Percentiles rank a stretch among this genome's conserved stretches.
These are phyloP conservation scores for Cutaneotrichosporon sp. DNA, from an alignment of 1,284 basidiomycete species.

Conservation along the genomic window DNA sequence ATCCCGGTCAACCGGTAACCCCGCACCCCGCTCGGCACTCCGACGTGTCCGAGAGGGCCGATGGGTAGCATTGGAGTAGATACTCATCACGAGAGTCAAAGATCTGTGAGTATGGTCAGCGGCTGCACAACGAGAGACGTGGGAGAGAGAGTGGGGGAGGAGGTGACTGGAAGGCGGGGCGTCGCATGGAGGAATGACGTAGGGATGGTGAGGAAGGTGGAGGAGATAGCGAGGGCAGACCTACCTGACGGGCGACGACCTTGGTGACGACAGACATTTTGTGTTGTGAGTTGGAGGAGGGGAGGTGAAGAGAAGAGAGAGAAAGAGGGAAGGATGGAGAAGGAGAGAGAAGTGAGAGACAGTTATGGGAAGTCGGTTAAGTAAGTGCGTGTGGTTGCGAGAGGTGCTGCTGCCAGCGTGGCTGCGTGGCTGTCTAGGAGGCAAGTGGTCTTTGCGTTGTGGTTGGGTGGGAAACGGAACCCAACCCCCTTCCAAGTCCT, in stretches of 20 bases:
- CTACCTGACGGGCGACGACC: slow-evolving; percentile 82
- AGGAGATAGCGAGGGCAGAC: slow-evolving; percentile 8
- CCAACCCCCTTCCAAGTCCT: not conserved
- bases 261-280: slow-evolving; percentile 77
- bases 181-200: not conserved
- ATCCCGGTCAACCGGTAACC: not conserved
- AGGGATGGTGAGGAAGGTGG: not conserved
- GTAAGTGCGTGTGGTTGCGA: not conserved
- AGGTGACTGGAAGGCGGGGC: not conserved
- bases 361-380: slow-evolving; percentile 1
- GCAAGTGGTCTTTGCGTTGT: too few species aligned
- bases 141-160: not conserved
- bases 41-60: not conserved
- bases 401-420: not conserved
- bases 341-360: not conserved
- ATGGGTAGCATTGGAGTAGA: slow-evolving; percentile 5
- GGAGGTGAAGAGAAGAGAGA: slow-evolving; percentile 7
- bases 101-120: slow-evolving; percentile 63
- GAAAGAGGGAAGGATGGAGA: slow-evolving; percentile 9
- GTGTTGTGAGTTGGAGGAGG: slow-evolving; percentile 2
- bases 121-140: not conserved
- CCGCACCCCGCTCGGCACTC: not conserved
- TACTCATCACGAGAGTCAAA: slow-evolving; percentile 85
- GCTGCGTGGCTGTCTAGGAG: slow-evolving; percentile 1
- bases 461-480: not conserved